Evolutionary conservation across 2,329 filamentous ascomycete species (phyloP), one percentile per base, ranked within the genome.

Genomic region (Microcera coccophila): DNA sequence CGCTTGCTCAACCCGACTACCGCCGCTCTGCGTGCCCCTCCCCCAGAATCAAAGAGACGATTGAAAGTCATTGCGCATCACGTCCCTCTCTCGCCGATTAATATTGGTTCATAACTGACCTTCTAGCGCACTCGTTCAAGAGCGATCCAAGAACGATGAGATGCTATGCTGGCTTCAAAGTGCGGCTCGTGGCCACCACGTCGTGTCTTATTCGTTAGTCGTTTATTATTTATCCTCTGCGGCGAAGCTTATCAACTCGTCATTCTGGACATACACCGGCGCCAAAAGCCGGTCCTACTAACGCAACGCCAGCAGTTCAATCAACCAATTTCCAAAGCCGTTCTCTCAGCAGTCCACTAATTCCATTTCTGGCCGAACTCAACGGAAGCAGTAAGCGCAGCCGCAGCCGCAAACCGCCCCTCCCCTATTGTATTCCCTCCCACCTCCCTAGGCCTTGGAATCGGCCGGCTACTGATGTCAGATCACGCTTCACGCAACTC

Each of bases 41-140:
- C 45, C 33, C 34, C 46, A 45, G 33, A 57, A 51, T 47, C 47
- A 58, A 57, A 56, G 43, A 57, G 50, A 49, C 38, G 39, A 48
- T 54, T 52, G 47, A 20, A 19, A 14, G 7, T 54, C 47, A 55
- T 42, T 41, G 47, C 37, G 40, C 40, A 39, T 15, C 45, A 32
- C 41, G 36, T 49, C 46, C 39, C 17, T 34, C 41, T 24, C 38
- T 35, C 33, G 20, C 36, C 39, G 22, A 50, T 46, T 50, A 42
- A 57, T 51, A 19, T 38, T 44, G 47, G 42, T 44, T 41, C 38
- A 47, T 48, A 44, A 49, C 48, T 49, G 48, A 52, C 41, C 5
- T 17, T 35, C 31, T 35, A 20, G 38, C 18, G 9, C n/a, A 24
- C 37, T 39, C 38, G 35, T 26, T 21, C 38, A 45, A 44, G 38